Evolutionary conservation across 371 early-diverging fungal genomes (phyloP), one percentile per base, ranked within the genome.

Genomic region (Funneliformis caledonium): DNA sequence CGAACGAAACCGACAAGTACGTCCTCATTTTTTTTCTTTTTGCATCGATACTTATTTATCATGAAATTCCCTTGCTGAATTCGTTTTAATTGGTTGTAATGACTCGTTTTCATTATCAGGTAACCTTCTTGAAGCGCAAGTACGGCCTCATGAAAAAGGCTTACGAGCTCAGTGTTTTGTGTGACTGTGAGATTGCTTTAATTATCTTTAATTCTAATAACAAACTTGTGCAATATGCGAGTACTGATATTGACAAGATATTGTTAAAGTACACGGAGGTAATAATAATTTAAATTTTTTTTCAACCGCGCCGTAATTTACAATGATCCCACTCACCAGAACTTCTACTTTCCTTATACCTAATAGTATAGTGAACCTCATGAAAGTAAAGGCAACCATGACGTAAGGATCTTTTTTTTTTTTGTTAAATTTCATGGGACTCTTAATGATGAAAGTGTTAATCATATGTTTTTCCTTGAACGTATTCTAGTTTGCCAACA

Each of bases 141-240:
- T 93, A 94, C 80, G 99, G 99, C 19, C 89, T 99, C 70, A 97
- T 99, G 96, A 99, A 99, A 88, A 99, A 99, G 86, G 99, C 99
- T 4, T 97, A 96, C 87, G 99, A 99, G 87, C 93, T 99, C 50
- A 94, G 94, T 82, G 96, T 97, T 4, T 91, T 99, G 43, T 99
- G 99, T 88, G 96, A 96, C 83, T 96, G 98, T 85, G 97, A 99
- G 85, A 95, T 99, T 64, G 97, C 95, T 1, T 87, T 98, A 42
- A 94, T 98, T 78, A 96, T 98, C 83, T 97, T 98, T 87, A 94
- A 94, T 83, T 91, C 92, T 37, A 95, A 94, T 83, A 93, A 94
- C 83, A 98, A 97, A 86, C 91, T 98, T 10, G 94, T 96, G 47
- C 97, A 97, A 82, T 98, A 95, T 83, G 92, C 96, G 6, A 93